Evolutionary conservation across 768 basidiomycete genomes (phyloP), one percentile per base, ranked within the genome.

Genomic region (Tricholoma furcatifolium): DNA sequence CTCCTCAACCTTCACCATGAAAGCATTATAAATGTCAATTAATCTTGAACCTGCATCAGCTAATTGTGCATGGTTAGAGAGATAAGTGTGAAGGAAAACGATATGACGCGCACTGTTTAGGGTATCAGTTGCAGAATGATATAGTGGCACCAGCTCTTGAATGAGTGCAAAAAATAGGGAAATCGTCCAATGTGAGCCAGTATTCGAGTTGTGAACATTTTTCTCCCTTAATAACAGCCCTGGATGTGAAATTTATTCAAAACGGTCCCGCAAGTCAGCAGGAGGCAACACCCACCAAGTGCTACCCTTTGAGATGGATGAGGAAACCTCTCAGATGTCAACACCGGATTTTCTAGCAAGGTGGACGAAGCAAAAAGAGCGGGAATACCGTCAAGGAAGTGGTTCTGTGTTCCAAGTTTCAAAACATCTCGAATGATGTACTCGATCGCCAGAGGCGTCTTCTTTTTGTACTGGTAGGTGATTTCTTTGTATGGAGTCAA

Each of bases 401-500:
- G 85, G 56, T 87, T 83, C 60, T 88, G 87, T 17, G 78, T 75
- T 9, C 91, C 91, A 23, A 93, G 76, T 66, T 95, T 98, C 53
- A 97, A 69, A 6, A 90, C 89, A 43, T 96, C 91, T 43, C 88
- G 80, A 31, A 98, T 78, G 24, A 86, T 84, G 27, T 82, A 81
- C 49, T 89, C 85, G 5, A 86, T 77, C 1, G 83, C 80, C 6
- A 79, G 71, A 0, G 65, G 62, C 60, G 82, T 90, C 42, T 83
- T 81, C 67, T 91, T 93, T 54, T 75, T 73, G 56, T 88, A 84
- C 14, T 56, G 62, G 61, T 84, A 89, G 3, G 77, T 80, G 14
- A 87, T 65, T 4, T 71, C 75, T 20, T 74, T 65, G 54, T 84
- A 93, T 0, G 94, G 93, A 2, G 83, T 81, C n/a, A 95, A 72